These are phyloP conservation scores for Paxillus ammoniavirescens DNA, from an alignment of 768 basidiomycete genomes.

Conservation along the genomic window DNA sequence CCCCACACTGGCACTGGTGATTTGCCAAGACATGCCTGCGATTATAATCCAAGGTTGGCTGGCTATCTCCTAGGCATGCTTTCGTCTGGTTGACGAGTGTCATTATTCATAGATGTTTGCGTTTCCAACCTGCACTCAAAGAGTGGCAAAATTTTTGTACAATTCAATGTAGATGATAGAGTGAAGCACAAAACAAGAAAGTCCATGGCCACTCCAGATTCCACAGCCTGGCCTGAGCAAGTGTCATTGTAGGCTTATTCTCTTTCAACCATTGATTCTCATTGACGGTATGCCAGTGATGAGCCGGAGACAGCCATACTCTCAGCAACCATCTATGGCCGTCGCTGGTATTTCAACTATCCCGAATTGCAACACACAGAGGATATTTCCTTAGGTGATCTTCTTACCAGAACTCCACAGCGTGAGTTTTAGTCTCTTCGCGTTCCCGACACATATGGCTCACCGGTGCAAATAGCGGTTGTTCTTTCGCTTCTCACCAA, in stretches of 20 bases:
- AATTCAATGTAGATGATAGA: neutral
- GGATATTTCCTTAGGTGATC: neutral
- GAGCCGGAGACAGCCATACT: neutral
- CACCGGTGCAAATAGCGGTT: too few relatives aligned
- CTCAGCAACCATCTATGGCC: neutral
- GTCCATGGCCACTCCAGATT: neutral
- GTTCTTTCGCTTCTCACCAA: too few relatives aligned
- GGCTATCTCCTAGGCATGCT: neutral
- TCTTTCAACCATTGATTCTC: neutral
- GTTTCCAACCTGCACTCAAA: neutral
- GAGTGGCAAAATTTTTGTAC: neutral
- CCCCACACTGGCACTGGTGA: neutral
- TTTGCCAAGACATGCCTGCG: neutral
- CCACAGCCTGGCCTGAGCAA: neutral
- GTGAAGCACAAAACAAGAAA: neutral
- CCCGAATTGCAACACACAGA: neutral
- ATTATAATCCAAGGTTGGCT: neutral
- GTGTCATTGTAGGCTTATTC: neutral
- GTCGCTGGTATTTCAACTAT: neutral
- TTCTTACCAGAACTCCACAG: neutral
- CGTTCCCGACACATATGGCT: too few relatives aligned
- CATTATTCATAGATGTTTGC: neutral
- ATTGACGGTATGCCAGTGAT: neutral
- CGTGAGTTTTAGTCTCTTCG: too few relatives aligned
- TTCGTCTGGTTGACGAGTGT: neutral